These are phyloP conservation scores for Pachysandra terminalis DNA, from an alignment of 164 flowering plant species.

Conservation along the genomic window DNA sequence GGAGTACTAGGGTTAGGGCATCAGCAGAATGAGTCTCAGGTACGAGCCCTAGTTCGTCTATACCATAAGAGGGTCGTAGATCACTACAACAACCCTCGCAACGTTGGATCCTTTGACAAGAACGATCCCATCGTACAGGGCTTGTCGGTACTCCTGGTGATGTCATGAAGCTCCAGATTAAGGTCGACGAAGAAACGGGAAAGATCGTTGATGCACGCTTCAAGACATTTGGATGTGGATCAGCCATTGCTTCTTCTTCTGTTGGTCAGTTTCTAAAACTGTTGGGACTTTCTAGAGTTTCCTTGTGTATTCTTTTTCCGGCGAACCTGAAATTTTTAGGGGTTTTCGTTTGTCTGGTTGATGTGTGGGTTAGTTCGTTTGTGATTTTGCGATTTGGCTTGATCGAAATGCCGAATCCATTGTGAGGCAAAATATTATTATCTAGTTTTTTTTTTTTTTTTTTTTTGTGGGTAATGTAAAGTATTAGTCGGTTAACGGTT, in stretches of 20 bases:
- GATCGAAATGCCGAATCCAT: no score
- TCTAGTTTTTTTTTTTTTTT: no score
- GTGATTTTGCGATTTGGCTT: no score
- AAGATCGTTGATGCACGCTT: constrained; percentile 65
- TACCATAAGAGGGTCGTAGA: constrained; percentile 84
- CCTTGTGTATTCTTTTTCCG: background rate
- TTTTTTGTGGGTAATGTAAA: no score
- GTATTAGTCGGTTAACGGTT: no score
- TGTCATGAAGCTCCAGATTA: constrained; percentile 84
- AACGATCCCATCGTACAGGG: constrained; percentile 71
- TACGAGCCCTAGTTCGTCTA: constrained; percentile 33
- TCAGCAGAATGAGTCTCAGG: background rate
- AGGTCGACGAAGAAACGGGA: constrained; percentile 57
- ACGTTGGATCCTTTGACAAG: constrained; percentile 79
- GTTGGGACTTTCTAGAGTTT: background rate
- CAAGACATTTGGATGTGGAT: constrained; percentile 68
- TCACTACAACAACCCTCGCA: constrained; percentile 78
- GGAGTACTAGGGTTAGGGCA: constrained; percentile 27
- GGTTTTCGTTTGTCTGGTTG: no score
- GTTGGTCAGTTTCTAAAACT: constrained; percentile 27
- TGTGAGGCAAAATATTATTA: no score
- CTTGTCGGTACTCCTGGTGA: constrained; percentile 89
- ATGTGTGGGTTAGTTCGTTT: no score
- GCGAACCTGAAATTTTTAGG: no score
- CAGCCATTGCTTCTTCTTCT: constrained; percentile 51